Percentiles rank a stretch among this genome's conserved stretches.
Evolutionary conservation across 768 basidiomycete species (phyloP).

Genomic region (Termitomyces heimii): DNA sequence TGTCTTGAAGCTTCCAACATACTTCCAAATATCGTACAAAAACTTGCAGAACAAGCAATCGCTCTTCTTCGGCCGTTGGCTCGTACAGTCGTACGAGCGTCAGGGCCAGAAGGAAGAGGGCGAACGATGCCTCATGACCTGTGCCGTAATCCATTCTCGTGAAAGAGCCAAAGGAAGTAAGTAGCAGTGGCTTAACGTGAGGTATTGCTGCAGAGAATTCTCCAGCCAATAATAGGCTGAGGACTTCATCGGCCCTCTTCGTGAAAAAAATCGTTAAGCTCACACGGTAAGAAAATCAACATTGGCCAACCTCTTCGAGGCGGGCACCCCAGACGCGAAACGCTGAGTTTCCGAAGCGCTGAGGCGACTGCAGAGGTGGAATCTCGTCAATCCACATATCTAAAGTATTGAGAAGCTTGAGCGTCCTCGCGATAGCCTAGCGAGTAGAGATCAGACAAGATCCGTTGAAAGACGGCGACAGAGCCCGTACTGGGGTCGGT

Average conservation of each 20-base stretch:
- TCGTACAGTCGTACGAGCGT: slow-evolving; percentile 63
- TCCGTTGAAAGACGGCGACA: neutral
- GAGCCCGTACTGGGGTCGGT: slow-evolving; percentile 27
- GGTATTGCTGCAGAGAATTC: slow-evolving; percentile 41
- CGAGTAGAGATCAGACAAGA: slow-evolving; percentile 1
- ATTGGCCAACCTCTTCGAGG: slow-evolving; percentile 59
- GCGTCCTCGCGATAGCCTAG: slow-evolving; percentile 41
- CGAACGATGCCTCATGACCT: slow-evolving; percentile 91
- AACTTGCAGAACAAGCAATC: slow-evolving; percentile 49
- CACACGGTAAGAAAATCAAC: slow-evolving; percentile 1
- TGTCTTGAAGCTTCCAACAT: slow-evolving; percentile 82
- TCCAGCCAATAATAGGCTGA: slow-evolving; percentile 41
- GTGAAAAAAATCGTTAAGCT: slow-evolving; percentile 4
- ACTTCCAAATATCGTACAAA: slow-evolving; percentile 76
- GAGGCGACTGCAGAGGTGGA: slow-evolving; percentile 66
- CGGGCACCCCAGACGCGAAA: slow-evolving; percentile 82
- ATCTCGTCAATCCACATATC: slow-evolving; percentile 77
- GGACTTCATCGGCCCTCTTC: slow-evolving; percentile 51
- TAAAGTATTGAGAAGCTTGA: slow-evolving; percentile 60
- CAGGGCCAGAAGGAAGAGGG: slow-evolving; percentile 68
- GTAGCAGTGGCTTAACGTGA: slow-evolving; percentile 71
- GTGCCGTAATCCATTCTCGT: slow-evolving; percentile 94
- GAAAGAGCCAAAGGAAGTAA: slow-evolving; percentile 86
- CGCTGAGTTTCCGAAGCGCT: slow-evolving; percentile 89
- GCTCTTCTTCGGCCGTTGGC: slow-evolving; percentile 56